These are phyloP conservation scores for Pelagomonas calceolata DNA, from an alignment of 108 stramenopile genomes.

Conservation along the genomic window DNA sequence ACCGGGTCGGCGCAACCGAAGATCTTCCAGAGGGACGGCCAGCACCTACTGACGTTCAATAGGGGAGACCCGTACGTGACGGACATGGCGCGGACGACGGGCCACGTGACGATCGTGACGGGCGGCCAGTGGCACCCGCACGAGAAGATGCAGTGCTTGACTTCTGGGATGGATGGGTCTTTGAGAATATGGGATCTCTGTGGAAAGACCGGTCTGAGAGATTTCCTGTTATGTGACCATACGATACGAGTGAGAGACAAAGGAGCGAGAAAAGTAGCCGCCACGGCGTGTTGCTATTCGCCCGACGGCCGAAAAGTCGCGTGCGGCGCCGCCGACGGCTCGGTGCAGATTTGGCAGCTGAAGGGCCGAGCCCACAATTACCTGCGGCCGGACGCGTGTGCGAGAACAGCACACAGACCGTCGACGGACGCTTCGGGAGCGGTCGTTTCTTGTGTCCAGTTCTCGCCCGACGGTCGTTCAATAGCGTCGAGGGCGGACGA, in stretches of 20 bases:
- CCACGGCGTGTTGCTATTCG: slow-evolving; percentile 41
- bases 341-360: slow-evolving; percentile 63
- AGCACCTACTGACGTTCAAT: slow-evolving; percentile 54
- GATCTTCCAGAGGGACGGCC: slow-evolving; percentile 65
- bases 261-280: slow-evolving; percentile 48
- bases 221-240: slow-evolving; percentile 60
- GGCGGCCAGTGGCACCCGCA: slow-evolving; percentile 74
- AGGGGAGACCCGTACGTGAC: slow-evolving; percentile 75
- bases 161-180: slow-evolving; percentile 64
- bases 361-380: slow-evolving; percentile 12
- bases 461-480: slow-evolving; percentile 34
- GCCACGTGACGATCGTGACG: slow-evolving; percentile 68
- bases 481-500: slow-evolving; percentile 54
- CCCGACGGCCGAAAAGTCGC: slow-evolving; percentile 54
- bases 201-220: slow-evolving; percentile 53
- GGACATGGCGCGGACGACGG: slow-evolving; percentile 64
- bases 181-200: slow-evolving; percentile 71
- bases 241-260: slow-evolving; percentile 44
- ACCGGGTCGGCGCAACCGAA: slow-evolving; percentile 65
- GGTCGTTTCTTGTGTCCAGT: slow-evolving; percentile 37
- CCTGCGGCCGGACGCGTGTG: background rate
- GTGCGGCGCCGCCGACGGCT: slow-evolving; percentile 64
- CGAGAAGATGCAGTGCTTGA: slow-evolving; percentile 50
- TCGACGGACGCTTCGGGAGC: slow-evolving; percentile 38
- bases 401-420: slow-evolving; percentile 32